These are phyloP conservation scores for Asterophora parasitica DNA, from an alignment of 768 basidiomycete species.

Conservation along the genomic window DNA sequence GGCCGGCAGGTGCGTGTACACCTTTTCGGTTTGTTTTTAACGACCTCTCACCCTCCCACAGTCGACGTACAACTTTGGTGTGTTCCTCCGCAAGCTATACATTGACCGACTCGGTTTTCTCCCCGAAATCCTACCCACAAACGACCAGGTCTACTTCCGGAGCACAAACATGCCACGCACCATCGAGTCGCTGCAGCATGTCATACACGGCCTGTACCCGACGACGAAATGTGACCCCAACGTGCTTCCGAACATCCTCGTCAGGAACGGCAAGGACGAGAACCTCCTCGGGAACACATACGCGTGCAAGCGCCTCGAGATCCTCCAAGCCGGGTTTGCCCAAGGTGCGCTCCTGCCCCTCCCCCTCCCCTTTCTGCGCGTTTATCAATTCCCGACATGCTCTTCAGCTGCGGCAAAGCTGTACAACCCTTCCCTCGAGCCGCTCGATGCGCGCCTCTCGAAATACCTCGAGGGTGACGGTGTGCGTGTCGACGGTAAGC, in stretches of 20 bases:
- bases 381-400: background rate
- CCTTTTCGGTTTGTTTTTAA: background rate
- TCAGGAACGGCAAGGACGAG: constrained; percentile 70
- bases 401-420: constrained; percentile 54
- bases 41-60: constrained; percentile 19
- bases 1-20: constrained; percentile 60
- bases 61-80: constrained; percentile 65
- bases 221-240: constrained; percentile 38
- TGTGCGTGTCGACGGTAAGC: constrained; percentile 70
- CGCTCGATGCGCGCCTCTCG: constrained; percentile 60
- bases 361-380: background rate
- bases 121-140: constrained; percentile 42
- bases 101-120: constrained; percentile 67
- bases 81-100: constrained; percentile 57
- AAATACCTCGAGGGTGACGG: constrained; percentile 66
- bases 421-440: constrained; percentile 58
- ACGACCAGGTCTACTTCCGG: constrained; percentile 54
- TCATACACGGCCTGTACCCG: constrained; percentile 72
- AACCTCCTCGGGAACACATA: constrained; percentile 65
- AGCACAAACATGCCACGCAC: constrained; percentile 78
- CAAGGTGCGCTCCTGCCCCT: constrained; percentile 43
- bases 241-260: constrained; percentile 45
- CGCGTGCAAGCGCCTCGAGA: constrained; percentile 62
- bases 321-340: constrained; percentile 59
- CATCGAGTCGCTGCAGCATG: constrained; percentile 67